A percentile compares a stretch with the other conserved stretches of the same genome.
phyloP scores from a whole-genome alignment of 75 land plant genomes.

The Gnetum montanum region DNA sequence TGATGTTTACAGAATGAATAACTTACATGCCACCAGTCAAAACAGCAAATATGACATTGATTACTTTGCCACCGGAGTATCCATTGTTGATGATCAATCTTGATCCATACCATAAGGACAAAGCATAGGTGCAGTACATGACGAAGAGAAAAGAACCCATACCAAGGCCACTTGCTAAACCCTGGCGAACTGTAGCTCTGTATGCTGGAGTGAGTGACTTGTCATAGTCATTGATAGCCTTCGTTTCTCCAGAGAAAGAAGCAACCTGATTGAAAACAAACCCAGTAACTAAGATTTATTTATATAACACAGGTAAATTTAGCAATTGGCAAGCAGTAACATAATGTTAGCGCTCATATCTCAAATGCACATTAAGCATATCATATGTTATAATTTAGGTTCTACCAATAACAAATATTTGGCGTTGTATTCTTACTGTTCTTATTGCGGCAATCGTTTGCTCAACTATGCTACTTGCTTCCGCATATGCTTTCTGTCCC shows the following conservation, averaged over 20 bases:
- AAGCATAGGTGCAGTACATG: constrained; percentile 50
- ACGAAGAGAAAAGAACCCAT: constrained; percentile 43
- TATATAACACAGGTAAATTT: background rate
- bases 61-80: constrained; percentile 59
- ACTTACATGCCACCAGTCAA: constrained; percentile 86
- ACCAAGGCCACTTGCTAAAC: constrained; percentile 59
- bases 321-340: too few relatives aligned
- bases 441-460: constrained; percentile 50
- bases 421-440: constrained; percentile 27
- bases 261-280: constrained; percentile 38
- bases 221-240: constrained; percentile 52
- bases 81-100: constrained; percentile 49
- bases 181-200: constrained; percentile 47
- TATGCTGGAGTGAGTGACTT: constrained; percentile 56
- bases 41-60: constrained; percentile 76
- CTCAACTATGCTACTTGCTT: constrained; percentile 45
- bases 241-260: constrained; percentile 83
- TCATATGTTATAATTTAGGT: too few relatives aligned
- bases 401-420: background rate
- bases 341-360: background rate
- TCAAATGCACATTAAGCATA: background rate
- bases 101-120: constrained; percentile 82
- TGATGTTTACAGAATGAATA: background rate
- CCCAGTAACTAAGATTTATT: background rate
- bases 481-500: constrained; percentile 52